Evolutionary conservation across 2,329 filamentous ascomycete species (phyloP), one percentile per base, ranked within the genome.

Genomic region (Sporothrix inflata): DNA sequence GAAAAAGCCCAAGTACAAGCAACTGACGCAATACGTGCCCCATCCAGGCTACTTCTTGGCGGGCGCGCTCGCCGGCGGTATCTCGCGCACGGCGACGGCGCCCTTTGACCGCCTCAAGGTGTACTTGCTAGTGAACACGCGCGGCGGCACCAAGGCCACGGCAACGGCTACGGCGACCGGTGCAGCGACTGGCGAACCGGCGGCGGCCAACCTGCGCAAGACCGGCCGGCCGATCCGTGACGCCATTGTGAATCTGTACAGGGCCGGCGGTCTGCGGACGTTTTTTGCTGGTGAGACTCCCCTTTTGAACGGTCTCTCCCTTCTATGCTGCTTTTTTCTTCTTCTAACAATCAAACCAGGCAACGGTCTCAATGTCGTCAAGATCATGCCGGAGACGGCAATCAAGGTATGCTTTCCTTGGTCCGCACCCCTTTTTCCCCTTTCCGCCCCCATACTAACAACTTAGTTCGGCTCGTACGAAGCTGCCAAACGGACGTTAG

Each of bases 331-430:
- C 57, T 47, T 16, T 49, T 57, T 1, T 34, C 12, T 3, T 63
- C 6, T 16, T n/a, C 21, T 49, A 12, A 60, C 53, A 63, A 72
- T 74, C 24, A 76, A 71, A 61, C 49, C 1, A 97, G 94, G 96
- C 49, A 99, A 99, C 78, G 96, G 96, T 3, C 85, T 99, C 76
- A 99, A 99, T 77, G 94, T 99, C 2, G 82, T 98, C 78, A 99
- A 99, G 82, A 96, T 99, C 74, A 97, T 98, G 94, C 96, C 96
- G 0, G 96, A 99, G 83, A 98, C 95, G 38, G 95, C 96, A 34
- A 97, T 99, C 79, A 97, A 98, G 77, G 84, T 85, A 78, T 49
- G 76, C 49, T 11, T 45, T 1, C 16, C 45, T 12, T 12, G 4
- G 16, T 49, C 3, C 69, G 8, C 12, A 6, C 11, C 40, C 12